Conservation (phyloP, 1,284 basidiomycete genomes). For the Psilocybe mexicana region DNA sequence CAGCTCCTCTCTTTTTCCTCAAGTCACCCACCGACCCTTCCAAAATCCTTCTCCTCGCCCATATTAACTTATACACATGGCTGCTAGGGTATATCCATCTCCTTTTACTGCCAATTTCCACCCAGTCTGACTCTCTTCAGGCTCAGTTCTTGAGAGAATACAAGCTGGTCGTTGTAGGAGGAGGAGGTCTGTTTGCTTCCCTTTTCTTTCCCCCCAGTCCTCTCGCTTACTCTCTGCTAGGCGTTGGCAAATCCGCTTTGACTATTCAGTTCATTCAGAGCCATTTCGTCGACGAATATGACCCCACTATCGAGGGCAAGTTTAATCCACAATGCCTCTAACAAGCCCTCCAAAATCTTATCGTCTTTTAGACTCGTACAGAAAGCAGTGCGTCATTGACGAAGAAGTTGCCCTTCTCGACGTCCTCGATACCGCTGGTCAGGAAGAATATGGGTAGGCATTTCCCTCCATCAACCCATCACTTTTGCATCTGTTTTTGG, state of each 20-base stretch:
- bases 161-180: constrained; percentile 96
- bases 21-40: constrained; percentile 14
- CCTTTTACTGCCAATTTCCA: not conserved
- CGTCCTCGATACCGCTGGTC: constrained; percentile 97
- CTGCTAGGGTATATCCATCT: constrained; percentile 32
- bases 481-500: constrained; percentile 13
- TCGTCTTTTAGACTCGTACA: constrained; percentile 77
- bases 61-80: constrained; percentile 27
- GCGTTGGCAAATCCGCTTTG: constrained; percentile 95
- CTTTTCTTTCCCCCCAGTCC: not conserved
- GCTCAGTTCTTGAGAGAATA: constrained; percentile 94
- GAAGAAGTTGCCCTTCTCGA: constrained; percentile 97
- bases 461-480: constrained; percentile 15
- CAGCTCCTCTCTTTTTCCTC: constrained; percentile 15
- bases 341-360: constrained; percentile 4
- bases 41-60: constrained; percentile 14
- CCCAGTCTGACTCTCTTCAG: constrained; percentile 39
- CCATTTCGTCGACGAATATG: constrained; percentile 98
- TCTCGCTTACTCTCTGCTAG: constrained; percentile 38
- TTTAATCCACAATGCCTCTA: constrained; percentile 3
- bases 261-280: constrained; percentile 98
- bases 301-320: constrained; percentile 93
- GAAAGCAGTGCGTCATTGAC: constrained; percentile 96
- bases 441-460: constrained; percentile 97
- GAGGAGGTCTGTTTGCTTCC: constrained; percentile 79